Evolutionary conservation across 805 yeast genomes (phyloP).

Genomic region (Clavispora vitiphila): DNA sequence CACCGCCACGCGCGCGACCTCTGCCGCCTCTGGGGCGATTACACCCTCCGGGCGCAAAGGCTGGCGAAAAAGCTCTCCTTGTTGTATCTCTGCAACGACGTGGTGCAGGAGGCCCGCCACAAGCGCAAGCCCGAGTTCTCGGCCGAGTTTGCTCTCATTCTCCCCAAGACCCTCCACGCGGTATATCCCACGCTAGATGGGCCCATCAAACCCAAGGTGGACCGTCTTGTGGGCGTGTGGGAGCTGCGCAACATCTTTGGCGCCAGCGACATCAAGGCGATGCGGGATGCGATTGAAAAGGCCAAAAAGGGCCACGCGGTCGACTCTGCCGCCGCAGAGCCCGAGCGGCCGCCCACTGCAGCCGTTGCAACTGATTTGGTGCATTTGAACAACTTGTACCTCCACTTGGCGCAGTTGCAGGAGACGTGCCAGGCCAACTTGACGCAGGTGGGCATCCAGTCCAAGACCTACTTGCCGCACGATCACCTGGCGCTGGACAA

Average conservation of each 20-base stretch:
- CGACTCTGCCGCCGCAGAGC: not conserved
- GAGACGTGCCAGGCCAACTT: slow-evolving; percentile 21
- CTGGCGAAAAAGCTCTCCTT: slow-evolving; percentile 45
- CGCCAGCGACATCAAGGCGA: slow-evolving; percentile 20
- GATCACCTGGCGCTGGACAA: slow-evolving; percentile 31
- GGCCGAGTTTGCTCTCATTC: slow-evolving; percentile 47
- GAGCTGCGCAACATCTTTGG: slow-evolving; percentile 46
- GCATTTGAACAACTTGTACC: slow-evolving; percentile 27
- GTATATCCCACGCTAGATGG: slow-evolving; percentile 28
- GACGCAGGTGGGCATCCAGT: slow-evolving; percentile 34
- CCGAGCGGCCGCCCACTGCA: not conserved
- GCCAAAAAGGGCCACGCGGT: slow-evolving; percentile 13
- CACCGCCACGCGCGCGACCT: slow-evolving; percentile 50
- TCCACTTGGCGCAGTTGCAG: slow-evolving; percentile 22
- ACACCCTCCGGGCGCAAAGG: slow-evolving; percentile 16
- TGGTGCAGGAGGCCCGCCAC: slow-evolving; percentile 71
- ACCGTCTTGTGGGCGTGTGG: slow-evolving; percentile 54
- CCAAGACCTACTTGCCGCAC: slow-evolving; percentile 31
- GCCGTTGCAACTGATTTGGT: slow-evolving; percentile 27
- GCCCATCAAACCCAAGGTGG: slow-evolving; percentile 42
- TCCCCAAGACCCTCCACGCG: slow-evolving; percentile 38
- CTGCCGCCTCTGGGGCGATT: slow-evolving; percentile 49
- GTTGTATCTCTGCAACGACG: slow-evolving; percentile 73
- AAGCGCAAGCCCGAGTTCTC: slow-evolving; percentile 56
- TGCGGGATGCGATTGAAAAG: slow-evolving; percentile 21